Conservation (phyloP, 805 yeast genomes). For the Zygosaccharomyces bisporus region DNA sequence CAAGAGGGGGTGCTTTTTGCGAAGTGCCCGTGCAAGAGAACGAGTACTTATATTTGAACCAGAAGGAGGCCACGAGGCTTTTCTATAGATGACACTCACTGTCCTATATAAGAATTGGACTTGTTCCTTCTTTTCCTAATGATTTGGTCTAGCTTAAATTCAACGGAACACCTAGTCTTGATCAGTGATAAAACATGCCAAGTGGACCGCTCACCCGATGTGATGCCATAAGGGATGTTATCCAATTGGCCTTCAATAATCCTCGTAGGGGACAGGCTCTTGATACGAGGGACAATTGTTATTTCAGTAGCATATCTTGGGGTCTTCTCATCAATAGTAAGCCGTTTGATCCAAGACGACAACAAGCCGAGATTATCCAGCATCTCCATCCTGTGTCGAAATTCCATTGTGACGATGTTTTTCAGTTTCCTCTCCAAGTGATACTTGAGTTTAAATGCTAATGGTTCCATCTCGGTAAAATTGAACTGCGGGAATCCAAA, state of each 20-base stretch:
- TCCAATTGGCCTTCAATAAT: slow-evolving; percentile 75
- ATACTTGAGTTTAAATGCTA: slow-evolving; percentile 36
- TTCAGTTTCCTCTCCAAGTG: slow-evolving; percentile 42
- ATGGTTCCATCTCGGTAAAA: slow-evolving; percentile 36
- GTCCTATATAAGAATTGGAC: slow-evolving; percentile 9
- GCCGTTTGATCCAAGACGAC: slow-evolving; percentile 62
- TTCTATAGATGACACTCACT: slow-evolving; percentile 37
- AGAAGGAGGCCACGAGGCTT: slow-evolving; percentile 49
- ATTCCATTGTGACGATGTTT: slow-evolving; percentile 65
- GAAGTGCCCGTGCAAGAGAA: slow-evolving; percentile 45
- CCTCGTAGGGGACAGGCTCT: slow-evolving; percentile 67
- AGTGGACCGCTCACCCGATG: slow-evolving; percentile 85
- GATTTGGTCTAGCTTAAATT: slow-evolving; percentile 77
- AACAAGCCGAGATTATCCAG: slow-evolving; percentile 75
- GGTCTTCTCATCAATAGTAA: slow-evolving; percentile 84
- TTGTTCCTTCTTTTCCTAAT: slow-evolving; percentile 40
- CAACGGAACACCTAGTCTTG: slow-evolving; percentile 86
- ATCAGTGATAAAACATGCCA: slow-evolving; percentile 88
- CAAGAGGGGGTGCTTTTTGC: slow-evolving; percentile 47
- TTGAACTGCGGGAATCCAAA: slow-evolving; percentile 30
- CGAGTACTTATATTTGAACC: slow-evolving; percentile 58
- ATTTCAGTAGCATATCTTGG: slow-evolving; percentile 78
- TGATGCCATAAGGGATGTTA: slow-evolving; percentile 84
- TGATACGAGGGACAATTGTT: slow-evolving; percentile 83
- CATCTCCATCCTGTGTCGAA: slow-evolving; percentile 79